These are phyloP conservation scores for Plasmodium gonderi DNA, from an alignment of 169 alveolate genomes.

Conservation along the genomic window DNA sequence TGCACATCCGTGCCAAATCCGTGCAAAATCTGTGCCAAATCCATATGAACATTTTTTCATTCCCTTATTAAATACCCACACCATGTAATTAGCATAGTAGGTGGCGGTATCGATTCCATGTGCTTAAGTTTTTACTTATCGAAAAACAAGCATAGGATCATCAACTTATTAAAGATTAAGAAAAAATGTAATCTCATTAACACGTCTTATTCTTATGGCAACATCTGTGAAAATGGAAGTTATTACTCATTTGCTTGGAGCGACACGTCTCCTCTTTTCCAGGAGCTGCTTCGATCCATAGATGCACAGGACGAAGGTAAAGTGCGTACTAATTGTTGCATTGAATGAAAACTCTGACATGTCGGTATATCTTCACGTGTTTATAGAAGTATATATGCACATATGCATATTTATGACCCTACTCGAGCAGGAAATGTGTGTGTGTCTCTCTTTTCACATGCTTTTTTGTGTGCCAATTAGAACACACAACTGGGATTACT, in stretches of 20 bases:
- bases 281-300: neutral
- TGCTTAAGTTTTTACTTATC: slow-evolving; percentile 20
- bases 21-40: no score
- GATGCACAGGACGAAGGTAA: slow-evolving; percentile 21
- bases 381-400: neutral
- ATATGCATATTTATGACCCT: no score
- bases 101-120: slow-evolving; percentile 39
- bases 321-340: no score
- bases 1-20: no score
- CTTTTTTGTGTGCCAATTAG: no score
- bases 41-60: neutral
- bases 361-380: no score
- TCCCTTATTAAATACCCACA: neutral
- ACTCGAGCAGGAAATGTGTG: no score
- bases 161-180: neutral
- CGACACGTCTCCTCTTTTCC: neutral
- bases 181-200: slow-evolving; percentile 6
- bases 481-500: no score
- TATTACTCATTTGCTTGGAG: slow-evolving; percentile 7
- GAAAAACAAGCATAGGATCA: neutral
- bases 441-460: no score
- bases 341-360: no score
- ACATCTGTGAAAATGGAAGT: slow-evolving; percentile 14
- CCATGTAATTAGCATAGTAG: slow-evolving; percentile 22
- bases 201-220: neutral